Base-by-base conservation (phyloP, 1,284 basidiomycete species). In the Inonotus obliquus region DNA sequence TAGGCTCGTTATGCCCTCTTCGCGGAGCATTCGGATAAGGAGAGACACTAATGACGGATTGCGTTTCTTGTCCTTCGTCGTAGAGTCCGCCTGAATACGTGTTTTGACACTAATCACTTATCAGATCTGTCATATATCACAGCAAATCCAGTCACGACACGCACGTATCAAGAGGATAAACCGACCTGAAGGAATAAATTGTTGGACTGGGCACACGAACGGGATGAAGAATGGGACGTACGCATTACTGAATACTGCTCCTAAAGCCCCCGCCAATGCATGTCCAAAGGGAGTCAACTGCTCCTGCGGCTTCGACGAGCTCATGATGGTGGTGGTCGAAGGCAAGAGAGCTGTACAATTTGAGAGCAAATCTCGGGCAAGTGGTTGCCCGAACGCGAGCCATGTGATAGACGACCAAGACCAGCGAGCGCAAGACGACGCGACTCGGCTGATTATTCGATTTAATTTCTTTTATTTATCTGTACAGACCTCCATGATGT, bases 221-320 rank as follows among this genome's bases (percentile, higher is more conserved):
- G 2, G n/a, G 4, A 41, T 39, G 23, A 6, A 25, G 11, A 23
- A 3, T 11, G 51, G 17, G 9, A 84, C 93, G 76, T 73, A 96
- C 93, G 94, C 93, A 69, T 92, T 94, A 67, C 90, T 90, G 74
- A 96, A 92, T 70, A 94, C 92, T 57, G 91, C 96, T 58, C 96
- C 95, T 54, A 99, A 82, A 3, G 97, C 97, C 9, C 96, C 96
- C 49, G 95, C 94, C 57, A 99, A 80, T 4, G 96, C 96, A 69
- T 93, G 87, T 7, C 91, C 95, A 69, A 98, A 90, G 0, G 96
- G 93, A 0, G 95, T 96, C 58, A 98, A 78, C 37, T 61, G 54
- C 68, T 88, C 78, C 62, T 75, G 72, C 21, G 79, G 77, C 71
- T 83, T 81, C 17, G 73, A 73, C 60, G 82, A 71, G 84, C 87